These are phyloP conservation scores for Kodamaea kaohsiungensis DNA, from an alignment of 805 yeast genomes.

Conservation along the genomic window DNA sequence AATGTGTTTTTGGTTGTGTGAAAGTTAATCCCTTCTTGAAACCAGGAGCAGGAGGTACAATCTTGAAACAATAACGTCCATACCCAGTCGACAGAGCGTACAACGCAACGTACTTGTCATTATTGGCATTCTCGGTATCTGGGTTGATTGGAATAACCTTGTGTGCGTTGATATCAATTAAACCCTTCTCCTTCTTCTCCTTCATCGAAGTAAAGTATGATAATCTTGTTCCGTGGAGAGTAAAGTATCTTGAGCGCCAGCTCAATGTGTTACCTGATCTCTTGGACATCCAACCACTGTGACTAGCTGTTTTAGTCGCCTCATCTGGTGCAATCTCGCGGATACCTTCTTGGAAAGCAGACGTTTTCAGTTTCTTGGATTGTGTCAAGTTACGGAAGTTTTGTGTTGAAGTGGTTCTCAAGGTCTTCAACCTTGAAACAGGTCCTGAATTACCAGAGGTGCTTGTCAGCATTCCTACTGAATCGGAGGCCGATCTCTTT, in stretches of 20 bases:
- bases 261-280: constrained; percentile 76
- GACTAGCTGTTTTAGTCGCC: constrained; percentile 72
- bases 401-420: constrained; percentile 56
- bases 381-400: constrained; percentile 48
- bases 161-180: constrained; percentile 95
- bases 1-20: constrained; percentile 94
- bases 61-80: constrained; percentile 89
- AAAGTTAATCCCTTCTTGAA: constrained; percentile 92
- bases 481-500: constrained; percentile 39
- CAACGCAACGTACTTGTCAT: constrained; percentile 80
- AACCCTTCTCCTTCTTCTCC: constrained; percentile 85
- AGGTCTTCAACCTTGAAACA: constrained; percentile 47
- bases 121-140: constrained; percentile 43
- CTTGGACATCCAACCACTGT: constrained; percentile 95
- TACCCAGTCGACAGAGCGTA: constrained; percentile 93
- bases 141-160: constrained; percentile 70
- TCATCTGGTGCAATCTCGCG: constrained; percentile 72
- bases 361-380: constrained; percentile 61
- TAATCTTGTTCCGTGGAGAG: constrained; percentile 88
- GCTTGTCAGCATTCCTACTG: constrained; percentile 16
- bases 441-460: constrained; percentile 14
- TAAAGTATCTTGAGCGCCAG: constrained; percentile 87
- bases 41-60: constrained; percentile 98
- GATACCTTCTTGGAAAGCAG: constrained; percentile 88
- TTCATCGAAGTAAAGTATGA: constrained; percentile 80